These are phyloP conservation scores for Ogataea pignaliae DNA, from an alignment of 805 yeast genomes.

Conservation along the genomic window DNA sequence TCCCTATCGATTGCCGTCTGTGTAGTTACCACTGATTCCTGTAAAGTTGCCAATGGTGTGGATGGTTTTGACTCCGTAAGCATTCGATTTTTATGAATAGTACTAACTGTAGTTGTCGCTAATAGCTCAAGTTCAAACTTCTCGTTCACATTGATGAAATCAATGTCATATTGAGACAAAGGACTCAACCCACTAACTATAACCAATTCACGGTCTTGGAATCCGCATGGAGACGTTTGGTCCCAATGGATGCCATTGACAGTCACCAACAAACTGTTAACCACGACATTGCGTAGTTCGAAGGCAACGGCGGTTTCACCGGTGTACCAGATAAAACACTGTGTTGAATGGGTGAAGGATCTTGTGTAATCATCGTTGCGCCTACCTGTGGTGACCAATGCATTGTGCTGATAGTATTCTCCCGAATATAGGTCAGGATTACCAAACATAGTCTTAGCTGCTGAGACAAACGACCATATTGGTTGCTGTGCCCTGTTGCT, in stretches of 20 bases:
- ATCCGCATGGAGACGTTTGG: slow-evolving; percentile 51
- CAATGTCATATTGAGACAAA: slow-evolving; percentile 57
- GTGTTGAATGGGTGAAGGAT: slow-evolving; percentile 23
- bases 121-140: slow-evolving; percentile 26
- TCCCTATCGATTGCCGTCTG: slow-evolving; percentile 56
- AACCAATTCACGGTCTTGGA: slow-evolving; percentile 45
- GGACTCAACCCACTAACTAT: slow-evolving; percentile 65
- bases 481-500: slow-evolving; percentile 37
- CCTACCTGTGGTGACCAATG: slow-evolving; percentile 32
- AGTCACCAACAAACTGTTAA: slow-evolving; percentile 38
- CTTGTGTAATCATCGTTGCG: slow-evolving; percentile 25
- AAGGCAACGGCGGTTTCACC: slow-evolving; percentile 50
- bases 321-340: slow-evolving; percentile 43
- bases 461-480: slow-evolving; percentile 49
- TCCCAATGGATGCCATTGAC: slow-evolving; percentile 72
- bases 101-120: slow-evolving; percentile 31
- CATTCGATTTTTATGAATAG: slow-evolving; percentile 29
- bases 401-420: slow-evolving; percentile 32
- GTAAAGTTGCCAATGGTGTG: slow-evolving; percentile 59
- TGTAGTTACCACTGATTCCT: slow-evolving; percentile 62
- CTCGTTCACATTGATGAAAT: slow-evolving; percentile 34
- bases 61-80: slow-evolving; percentile 31
- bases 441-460: slow-evolving; percentile 44
- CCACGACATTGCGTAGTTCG: slow-evolving; percentile 41
- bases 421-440: slow-evolving; percentile 43